Base-by-base conservation (phyloP, 345 rosid species). In the rapeseed (Brassica napus) region DNA sequence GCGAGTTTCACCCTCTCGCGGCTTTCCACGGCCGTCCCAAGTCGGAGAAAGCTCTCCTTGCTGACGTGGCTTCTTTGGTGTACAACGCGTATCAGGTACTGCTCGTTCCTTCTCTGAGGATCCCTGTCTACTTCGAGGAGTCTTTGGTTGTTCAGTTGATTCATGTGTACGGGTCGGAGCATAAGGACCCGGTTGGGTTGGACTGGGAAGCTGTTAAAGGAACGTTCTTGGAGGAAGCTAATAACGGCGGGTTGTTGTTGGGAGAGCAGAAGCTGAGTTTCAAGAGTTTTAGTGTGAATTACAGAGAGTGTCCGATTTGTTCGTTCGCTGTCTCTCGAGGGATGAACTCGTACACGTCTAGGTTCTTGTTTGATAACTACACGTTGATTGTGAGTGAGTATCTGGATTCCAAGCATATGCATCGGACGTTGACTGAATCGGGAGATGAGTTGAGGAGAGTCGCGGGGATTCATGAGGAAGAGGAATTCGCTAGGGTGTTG, bases 331-430 rank as follows among this genome's bases (percentile, higher is more conserved):
- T 93, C 12, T 86, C 99, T 3, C 82, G 91, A 82, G 93, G 97
- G 2, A 85, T 79, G 82, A 95, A 85, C 77, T 95, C 99, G 0
- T 95, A 87, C 71, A 93, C 99, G 1, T 95, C 98, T 1, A 90
- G 99, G 91, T 95, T 93, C 84, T 82, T 95, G 87, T 95, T 93
- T 83, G 99, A 91, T 79, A 95, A 95, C 76, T 95, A 89, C 72
- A 95, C 98, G 3, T 80, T 95, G 89, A 95, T 91, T 71, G 98
- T 89, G 86, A 95, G 93, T 14, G 98, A 95, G 89, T 95, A 95
- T 84, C 74, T 95, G 86, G 99, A 95, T 79, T 95, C 99, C 0
- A 95, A 95, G 86, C 87, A 89, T 70, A 84, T 95, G 89, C 97
- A 95, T 85, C 89, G 89, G 82, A 83, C 88, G 14, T 64, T 95